These are phyloP conservation scores for Aspergillus eucalypticola DNA, from an alignment of 2,329 filamentous ascomycete species.

Conservation along the genomic window DNA sequence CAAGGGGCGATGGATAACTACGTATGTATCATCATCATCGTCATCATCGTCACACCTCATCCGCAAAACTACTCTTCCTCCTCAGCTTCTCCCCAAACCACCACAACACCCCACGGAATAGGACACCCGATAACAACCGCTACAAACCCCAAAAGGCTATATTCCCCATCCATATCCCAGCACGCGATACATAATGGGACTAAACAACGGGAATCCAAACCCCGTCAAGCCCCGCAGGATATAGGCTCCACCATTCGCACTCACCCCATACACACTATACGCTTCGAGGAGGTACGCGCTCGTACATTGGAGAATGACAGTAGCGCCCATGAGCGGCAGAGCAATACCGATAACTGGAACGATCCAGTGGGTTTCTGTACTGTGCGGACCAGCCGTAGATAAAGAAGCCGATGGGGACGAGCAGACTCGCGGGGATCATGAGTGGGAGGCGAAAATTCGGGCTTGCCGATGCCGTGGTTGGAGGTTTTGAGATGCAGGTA, in stretches of 20 bases:
- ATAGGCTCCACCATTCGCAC: conserved; percentile 36
- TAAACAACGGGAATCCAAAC: conserved; percentile 9
- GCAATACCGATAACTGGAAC: conserved; percentile 48
- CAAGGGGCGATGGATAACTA: too few relatives aligned
- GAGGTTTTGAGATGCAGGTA: too few relatives aligned
- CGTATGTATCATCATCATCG: too few relatives aligned
- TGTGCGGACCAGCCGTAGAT: too few relatives aligned
- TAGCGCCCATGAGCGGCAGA: conserved; percentile 43
- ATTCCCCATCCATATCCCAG: conserved; percentile 23
- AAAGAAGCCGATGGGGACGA: too few relatives aligned
- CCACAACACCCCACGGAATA: conserved; percentile 48
- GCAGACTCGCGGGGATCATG: too few relatives aligned
- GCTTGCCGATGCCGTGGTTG: too few relatives aligned
- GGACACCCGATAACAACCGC: conserved; percentile 36
- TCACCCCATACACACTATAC: too few relatives aligned
- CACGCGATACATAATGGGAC: conserved; percentile 40
- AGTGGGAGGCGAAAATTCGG: too few relatives aligned
- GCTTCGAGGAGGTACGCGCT: conserved; percentile 22
- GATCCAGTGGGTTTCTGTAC: conserved; percentile 31
- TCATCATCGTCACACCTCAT: not conserved
- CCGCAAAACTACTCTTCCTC: not conserved
- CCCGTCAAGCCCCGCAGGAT: conserved; percentile 3
- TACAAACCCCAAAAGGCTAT: conserved; percentile 40
- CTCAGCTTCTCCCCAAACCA: conserved; percentile 46
- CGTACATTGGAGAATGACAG: conserved; percentile 20